Evolutionary conservation across 2,329 filamentous ascomycete species (phyloP), one percentile per base, ranked within the genome.

Genomic region (Pseudonectria buxi): DNA sequence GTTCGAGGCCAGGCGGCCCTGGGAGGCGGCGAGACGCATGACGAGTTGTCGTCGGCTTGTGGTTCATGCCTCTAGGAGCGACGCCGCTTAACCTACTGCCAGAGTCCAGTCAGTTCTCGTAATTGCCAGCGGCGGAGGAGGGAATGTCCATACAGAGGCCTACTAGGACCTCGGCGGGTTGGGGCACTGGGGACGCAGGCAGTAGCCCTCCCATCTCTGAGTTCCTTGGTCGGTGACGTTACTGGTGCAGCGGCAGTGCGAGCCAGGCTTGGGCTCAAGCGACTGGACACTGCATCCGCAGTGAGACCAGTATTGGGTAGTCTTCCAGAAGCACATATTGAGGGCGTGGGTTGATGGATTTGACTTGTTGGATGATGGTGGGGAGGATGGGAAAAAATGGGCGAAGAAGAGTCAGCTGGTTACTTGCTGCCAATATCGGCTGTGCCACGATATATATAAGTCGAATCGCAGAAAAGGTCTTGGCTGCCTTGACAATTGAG

Each of bases 281-380:
- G 44, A 40, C 14, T 43, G 22, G n/a, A 39, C 35, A 22, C 42
- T 45, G 51, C 59, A 62, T 33, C 58, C 58, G 40, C 59, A 62
- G 31, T 32, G 30, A 28, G 51, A 51, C 55, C 53, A 62, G 41
- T 36, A 32, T 39, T 61, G 47, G 27, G 51, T 55, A 14, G 51
- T 52, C 22, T 47, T 45, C 57, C 58, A 62, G 44, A 50, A 34
- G 43, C 59, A 62, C 59, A 62, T 62, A 38, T 12, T 59, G 46
- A 28, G 28, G 30, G 18, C 26, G 15, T 26, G 27, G 6, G 10
- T 35, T 38, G 14, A 24, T 13, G 5, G 26, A 32, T 22, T 22
- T 22, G 18, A 9, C 18, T 22, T 22, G 18, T 22, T 22, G 18
- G 18, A 22, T 22, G 18, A 9, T 22, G 18, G 18, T 22, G 18